A percentile compares a stretch with the other conserved stretches of the same genome.
These are phyloP conservation scores for Keqinozyma sinolaborantium DNA, from an alignment of 1,139 yeast species.

Conservation along the genomic window DNA sequence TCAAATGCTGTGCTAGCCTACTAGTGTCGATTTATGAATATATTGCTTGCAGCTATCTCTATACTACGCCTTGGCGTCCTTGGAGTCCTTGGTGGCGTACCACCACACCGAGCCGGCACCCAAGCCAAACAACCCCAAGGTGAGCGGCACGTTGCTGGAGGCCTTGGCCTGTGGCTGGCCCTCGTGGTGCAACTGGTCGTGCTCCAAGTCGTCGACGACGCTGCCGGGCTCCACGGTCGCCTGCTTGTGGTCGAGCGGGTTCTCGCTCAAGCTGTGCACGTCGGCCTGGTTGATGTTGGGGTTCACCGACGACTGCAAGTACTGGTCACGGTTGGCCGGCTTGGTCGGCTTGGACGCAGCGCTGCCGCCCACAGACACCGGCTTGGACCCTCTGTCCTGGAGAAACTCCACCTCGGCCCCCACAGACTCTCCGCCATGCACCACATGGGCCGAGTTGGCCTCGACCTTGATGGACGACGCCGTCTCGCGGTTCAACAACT, in stretches of 20 bases:
- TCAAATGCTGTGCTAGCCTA: too few relatives aligned
- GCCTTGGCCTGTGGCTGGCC: constrained; percentile 10
- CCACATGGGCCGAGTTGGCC: constrained; percentile 39
- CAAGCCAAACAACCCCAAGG: constrained; percentile 19
- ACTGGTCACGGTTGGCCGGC: constrained; percentile 40
- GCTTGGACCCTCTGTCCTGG: constrained; percentile 33
- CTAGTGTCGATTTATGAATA: too few relatives aligned
- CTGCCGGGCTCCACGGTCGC: constrained; percentile 21
- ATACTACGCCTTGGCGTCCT: constrained; percentile 4
- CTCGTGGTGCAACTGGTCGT: constrained; percentile 23
- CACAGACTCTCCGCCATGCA: constrained; percentile 45
- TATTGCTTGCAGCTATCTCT: too few relatives aligned
- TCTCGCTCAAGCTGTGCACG: constrained; percentile 37
- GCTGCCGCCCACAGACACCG: constrained; percentile 17
- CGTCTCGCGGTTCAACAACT: constrained; percentile 33
- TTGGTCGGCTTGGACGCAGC: constrained; percentile 18
- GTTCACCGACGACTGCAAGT: constrained; percentile 40
- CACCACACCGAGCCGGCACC: constrained; percentile 21
- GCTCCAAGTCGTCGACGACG: constrained; percentile 41
- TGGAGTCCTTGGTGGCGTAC: constrained; percentile 4
- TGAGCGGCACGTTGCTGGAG: constrained; percentile 5
- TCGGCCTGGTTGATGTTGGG: constrained; percentile 38
- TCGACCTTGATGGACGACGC: constrained; percentile 42
- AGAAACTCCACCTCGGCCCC: constrained; percentile 35
- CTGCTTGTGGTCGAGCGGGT: constrained; percentile 35